These are phyloP conservation scores for Ganoderma resinaceum DNA, from an alignment of 1,284 basidiomycete species.

Conservation along the genomic window DNA sequence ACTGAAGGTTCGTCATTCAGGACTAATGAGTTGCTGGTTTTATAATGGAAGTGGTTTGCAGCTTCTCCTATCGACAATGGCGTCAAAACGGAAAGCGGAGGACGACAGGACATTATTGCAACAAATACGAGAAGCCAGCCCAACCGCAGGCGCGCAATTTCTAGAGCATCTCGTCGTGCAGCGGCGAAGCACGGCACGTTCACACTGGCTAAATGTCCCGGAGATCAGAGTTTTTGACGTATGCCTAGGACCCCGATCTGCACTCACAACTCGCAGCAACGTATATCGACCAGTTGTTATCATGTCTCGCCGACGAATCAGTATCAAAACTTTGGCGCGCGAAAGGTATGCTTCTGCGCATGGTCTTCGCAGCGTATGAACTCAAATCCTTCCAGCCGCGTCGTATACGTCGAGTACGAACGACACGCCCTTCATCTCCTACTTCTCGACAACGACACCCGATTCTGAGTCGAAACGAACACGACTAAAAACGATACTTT, in stretches of 20 bases:
- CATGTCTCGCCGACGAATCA: conserved; percentile 53
- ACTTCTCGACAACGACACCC: conserved; percentile 74
- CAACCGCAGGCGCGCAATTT: conserved; percentile 68
- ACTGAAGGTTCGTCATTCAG: conserved; percentile 59
- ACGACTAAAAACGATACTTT: conserved; percentile 79
- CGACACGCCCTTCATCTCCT: conserved; percentile 65
- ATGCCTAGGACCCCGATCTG: conserved; percentile 53
- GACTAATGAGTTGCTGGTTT: background rate
- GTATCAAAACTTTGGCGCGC: conserved; percentile 74
- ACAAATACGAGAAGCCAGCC: conserved; percentile 63
- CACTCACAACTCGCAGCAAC: conserved; percentile 65
- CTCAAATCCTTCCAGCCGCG: conserved; percentile 39
- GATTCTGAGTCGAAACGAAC: conserved; percentile 75
- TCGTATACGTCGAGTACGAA: conserved; percentile 64
- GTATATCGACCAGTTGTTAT: conserved; percentile 63
- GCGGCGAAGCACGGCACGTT: conserved; percentile 64
- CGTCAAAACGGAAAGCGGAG: conserved; percentile 56
- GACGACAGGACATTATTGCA: conserved; percentile 66
- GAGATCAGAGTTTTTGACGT: conserved; percentile 1
- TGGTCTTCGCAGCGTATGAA: conserved; percentile 28
- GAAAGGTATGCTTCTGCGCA: conserved; percentile 56
- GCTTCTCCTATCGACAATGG: conserved; percentile 63
- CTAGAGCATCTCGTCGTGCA: conserved; percentile 84
- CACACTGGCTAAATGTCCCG: background rate
- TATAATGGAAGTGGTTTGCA: conserved; percentile 32